Evolutionary conservation across 345 rosid species (phyloP).

Genomic region (Carallia brachiata): DNA sequence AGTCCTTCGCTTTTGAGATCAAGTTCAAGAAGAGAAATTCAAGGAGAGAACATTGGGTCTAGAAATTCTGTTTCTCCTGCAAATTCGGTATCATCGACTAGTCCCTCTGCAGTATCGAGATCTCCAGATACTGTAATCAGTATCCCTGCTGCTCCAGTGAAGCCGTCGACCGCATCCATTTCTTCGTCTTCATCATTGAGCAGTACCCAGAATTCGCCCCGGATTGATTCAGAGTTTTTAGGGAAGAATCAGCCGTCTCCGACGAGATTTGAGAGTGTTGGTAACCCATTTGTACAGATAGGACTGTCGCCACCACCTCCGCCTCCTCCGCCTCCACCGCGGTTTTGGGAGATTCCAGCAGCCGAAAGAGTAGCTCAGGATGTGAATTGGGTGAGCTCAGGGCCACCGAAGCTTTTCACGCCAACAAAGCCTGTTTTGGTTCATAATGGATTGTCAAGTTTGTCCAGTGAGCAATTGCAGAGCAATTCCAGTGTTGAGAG

Average conservation of each 20-base stretch:
- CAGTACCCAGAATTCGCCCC: constrained; percentile 8
- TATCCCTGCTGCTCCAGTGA: constrained; percentile 30
- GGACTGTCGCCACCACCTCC: constrained; percentile 85
- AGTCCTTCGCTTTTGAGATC: constrained; percentile 28
- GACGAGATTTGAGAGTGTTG: constrained; percentile 17
- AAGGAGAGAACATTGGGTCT: constrained; percentile 42
- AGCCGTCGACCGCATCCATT: constrained; percentile 1
- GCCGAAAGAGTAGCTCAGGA: constrained; percentile 5
- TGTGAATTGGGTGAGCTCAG: constrained; percentile 18
- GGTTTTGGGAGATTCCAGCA: constrained; percentile 52
- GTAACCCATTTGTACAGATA: constrained; percentile 18
- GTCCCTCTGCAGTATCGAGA: constrained; percentile 39
- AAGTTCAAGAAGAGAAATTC: constrained; percentile 44
- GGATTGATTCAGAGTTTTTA: constrained; percentile 13
- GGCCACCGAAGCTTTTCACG: constrained; percentile 37
- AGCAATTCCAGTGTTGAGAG: constrained; percentile 31
- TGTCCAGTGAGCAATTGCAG: constrained; percentile 21
- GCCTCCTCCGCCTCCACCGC: constrained; percentile 60
- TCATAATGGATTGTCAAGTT: constrained; percentile 17
- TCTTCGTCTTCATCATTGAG: constrained; percentile 17
- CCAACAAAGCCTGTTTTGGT: constrained; percentile 39
- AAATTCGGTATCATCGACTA: constrained; percentile 42
- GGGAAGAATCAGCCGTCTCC: constrained; percentile 23
- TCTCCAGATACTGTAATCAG: constrained; percentile 40
- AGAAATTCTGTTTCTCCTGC: constrained; percentile 52